A percentile compares a stretch with the other conserved stretches of the same genome.
phyloP scores from a whole-genome alignment of 176 grass and related monocot species.

The Oryza meyeriana region DNA sequence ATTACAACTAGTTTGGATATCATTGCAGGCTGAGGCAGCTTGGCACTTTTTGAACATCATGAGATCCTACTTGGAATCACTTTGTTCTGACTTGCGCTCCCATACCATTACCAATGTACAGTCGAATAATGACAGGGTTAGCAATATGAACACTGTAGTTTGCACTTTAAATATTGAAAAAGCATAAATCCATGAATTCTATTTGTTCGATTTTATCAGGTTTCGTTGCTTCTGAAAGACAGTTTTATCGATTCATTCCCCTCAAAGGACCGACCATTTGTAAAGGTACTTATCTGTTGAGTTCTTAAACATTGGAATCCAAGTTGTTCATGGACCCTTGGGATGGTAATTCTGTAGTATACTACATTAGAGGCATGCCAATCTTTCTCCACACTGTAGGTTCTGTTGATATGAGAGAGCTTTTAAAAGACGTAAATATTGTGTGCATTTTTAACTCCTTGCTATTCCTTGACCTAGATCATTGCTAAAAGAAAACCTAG shows the following conservation, averaged over 20 bases:
- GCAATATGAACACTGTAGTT: constrained; percentile 13
- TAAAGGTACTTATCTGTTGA: constrained; percentile 59
- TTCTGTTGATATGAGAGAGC: background rate
- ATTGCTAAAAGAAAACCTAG: background rate
- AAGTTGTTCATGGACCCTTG: background rate
- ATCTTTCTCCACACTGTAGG: background rate
- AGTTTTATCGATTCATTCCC: constrained; percentile 95
- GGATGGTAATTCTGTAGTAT: background rate
- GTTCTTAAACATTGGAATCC: background rate
- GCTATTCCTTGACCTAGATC: background rate
- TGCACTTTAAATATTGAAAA: constrained; percentile 12
- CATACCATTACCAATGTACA: constrained; percentile 98
- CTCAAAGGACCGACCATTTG: constrained; percentile 66
- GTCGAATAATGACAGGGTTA: constrained; percentile 93
- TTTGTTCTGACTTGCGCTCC: constrained; percentile 85
- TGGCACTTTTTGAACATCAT: constrained; percentile 71
- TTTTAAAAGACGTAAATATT: background rate
- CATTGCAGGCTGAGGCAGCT: constrained; percentile 76
- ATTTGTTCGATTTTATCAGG: constrained; percentile 50
- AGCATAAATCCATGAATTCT: constrained; percentile 16
- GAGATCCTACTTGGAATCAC: constrained; percentile 77
- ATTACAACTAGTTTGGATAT: background rate
- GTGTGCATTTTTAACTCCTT: background rate
- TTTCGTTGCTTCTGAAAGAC: constrained; percentile 95
- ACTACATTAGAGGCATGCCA: background rate